Base-by-base conservation (phyloP, 441 rosid genomes). In the Populus hybrid region DNA sequence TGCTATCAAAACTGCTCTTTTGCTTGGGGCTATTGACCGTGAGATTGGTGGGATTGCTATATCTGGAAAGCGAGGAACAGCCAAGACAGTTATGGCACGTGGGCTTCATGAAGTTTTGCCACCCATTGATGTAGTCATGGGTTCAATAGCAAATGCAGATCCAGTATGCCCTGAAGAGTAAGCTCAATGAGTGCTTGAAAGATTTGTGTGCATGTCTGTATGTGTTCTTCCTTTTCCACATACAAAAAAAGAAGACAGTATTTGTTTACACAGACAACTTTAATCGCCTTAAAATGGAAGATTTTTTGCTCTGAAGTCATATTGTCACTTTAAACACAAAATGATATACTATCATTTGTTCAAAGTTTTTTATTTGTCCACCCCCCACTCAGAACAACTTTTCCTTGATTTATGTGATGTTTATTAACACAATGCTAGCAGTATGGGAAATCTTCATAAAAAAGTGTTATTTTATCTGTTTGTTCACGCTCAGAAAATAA, bases 41-140 rank as follows among this genome's bases (percentile, higher is more conserved):
- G 97, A 91, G 74, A 89, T 95, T 74, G 98, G 99, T 79, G 98
- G 99, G 78, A 90, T 93, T 82, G 98, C 96, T 69, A 88, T 95
- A 35, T 91, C 92, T 71, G 98, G 97, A 74, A 92, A 81, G 76
- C 87, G 99, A 83, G 99, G 97, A 74, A 95, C 97, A 71, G 97
- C 98, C 67, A 95, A 93, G 85, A 93, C 98, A 16, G 85, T 95
- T 45, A 91, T 95, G 98, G 98, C 98, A 16, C 93, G 99, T 75
- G 99, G 99, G 4, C 74, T 93, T 74, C 97, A 95, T 78, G 97
- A 90, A 1, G 81, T 95, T 77, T 86, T 95, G 71, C 98, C 99
- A 1, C 98, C 97, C 74, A 93, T 95, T 70, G 98, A 95, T 86
- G 98, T 91, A n/a, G 97, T 95, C 79, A 87, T 78, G 53, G 94